Percentiles rank a stretch among this genome's conserved stretches.
Conservation (phyloP, 371 early-diverging fungal species). For the Coemansia sp. region DNA sequence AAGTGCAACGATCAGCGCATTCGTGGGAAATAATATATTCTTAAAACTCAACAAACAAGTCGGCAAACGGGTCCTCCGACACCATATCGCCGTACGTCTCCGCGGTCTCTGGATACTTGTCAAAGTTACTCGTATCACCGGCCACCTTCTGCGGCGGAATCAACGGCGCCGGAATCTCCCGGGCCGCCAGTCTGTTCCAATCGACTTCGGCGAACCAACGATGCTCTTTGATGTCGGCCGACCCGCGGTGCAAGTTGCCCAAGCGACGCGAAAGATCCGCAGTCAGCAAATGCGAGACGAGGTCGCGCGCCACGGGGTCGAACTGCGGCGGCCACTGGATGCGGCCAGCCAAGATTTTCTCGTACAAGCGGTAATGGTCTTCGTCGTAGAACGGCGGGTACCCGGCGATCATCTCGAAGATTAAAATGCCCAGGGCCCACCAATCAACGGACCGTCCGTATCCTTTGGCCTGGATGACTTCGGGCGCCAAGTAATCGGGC, state of each 20-base stretch:
- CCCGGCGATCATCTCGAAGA: slow-evolving; percentile 92
- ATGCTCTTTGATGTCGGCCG: slow-evolving; percentile 89
- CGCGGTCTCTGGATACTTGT: slow-evolving; percentile 73
- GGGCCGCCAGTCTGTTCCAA: slow-evolving; percentile 74
- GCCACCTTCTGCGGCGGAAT: slow-evolving; percentile 75
- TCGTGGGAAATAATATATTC: too few relatives aligned
- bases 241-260: slow-evolving; percentile 89
- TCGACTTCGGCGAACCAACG: slow-evolving; percentile 94
- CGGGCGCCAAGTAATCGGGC: slow-evolving; percentile 98
- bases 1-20: not conserved
- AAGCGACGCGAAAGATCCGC: slow-evolving; percentile 87
- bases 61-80: slow-evolving; percentile 42
- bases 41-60: slow-evolving; percentile 43
- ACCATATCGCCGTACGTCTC: slow-evolving; percentile 48
- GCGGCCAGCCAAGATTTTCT: slow-evolving; percentile 87
- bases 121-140: slow-evolving; percentile 95
- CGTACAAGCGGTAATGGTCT: slow-evolving; percentile 91
- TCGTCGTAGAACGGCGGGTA: slow-evolving; percentile 97
- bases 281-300: slow-evolving; percentile 83
- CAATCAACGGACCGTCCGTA: slow-evolving; percentile 96
- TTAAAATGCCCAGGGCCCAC: slow-evolving; percentile 94
- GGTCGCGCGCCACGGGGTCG: slow-evolving; percentile 85
- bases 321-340: slow-evolving; percentile 88
- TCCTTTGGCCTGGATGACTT: slow-evolving; percentile 93
- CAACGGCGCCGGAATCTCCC: slow-evolving; percentile 87